Evolutionary conservation across 2,329 filamentous ascomycete species (phyloP), one percentile per base, ranked within the genome.

Genomic region (Penicillium italicum): DNA sequence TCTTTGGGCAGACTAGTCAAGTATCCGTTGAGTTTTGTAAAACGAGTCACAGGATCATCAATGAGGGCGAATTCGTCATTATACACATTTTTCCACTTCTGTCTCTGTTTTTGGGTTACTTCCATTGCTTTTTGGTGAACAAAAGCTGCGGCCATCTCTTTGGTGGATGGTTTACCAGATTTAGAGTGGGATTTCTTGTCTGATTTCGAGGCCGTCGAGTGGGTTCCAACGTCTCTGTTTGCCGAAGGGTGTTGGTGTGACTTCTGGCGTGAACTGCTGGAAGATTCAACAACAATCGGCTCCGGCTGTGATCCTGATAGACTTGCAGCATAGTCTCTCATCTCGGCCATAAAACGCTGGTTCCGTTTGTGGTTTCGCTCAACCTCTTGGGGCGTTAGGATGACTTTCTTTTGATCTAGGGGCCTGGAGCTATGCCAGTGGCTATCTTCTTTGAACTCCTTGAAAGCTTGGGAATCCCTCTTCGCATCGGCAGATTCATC

Each of bases 251-350:
- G 26, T 28, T 24, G 33, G 11, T 50, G 30, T 10, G 47, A 38
- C 42, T 49, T 38, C 28, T 55, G 22, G 10, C 16, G 26, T 37
- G 47, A 18, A n/a, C 24, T 18, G 33, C 31, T 47, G 20, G 42
- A 18, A 10, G 57, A 6, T 40, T 33, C 55, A 44, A 50, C 46
- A 24, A 59, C 20, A 12, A 59, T 54, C 16, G 47, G 46, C 11
- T 59, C 57, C 11, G 42, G 34, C 7, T 50, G 34, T 24, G 47
- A 45, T n/a, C 34, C 40, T 0, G 85, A 88, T 44, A 91, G 76
- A 69, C 86, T 89, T 12, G 85, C 85, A 1, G 88, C 85, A 67
- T 91, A 91, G 1, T 79, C 77, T 28, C 80, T 79, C 72, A 88
- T 88, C 56, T 89, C 85, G 1, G 81, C 80, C 82, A 89, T 87